Evolutionary conservation across 2,329 filamentous ascomycete genomes (phyloP), one percentile per base, ranked within the genome.

Genomic region (Emmonsiellopsis sp.): DNA sequence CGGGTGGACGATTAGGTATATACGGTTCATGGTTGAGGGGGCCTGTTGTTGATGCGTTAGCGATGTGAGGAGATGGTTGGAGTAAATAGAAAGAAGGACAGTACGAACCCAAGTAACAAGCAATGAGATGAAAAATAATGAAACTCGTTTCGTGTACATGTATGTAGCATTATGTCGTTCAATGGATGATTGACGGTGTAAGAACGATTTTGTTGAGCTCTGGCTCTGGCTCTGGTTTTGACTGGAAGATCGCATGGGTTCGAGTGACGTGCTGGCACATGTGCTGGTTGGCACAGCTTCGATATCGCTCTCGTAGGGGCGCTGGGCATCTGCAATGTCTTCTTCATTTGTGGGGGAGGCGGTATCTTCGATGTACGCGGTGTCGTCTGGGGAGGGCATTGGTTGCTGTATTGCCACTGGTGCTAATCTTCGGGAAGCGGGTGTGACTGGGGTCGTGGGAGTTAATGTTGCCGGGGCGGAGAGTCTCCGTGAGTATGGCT

Each of bases 1-100:
- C 0, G 76, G 72, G 61, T 85, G 74, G 7, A 83, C 74, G 13
- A 90, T 74, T 3, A 82, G 82, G 68, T 86, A 90, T 13, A 91
- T 79, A 8, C 88, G 79, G 66, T 94, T 93, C 55, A 85, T 78
- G 21, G 84, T 87, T 1, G 86, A 90, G 1, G 82, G 88, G 54
- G 91, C 67, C 67, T 70, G 44, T 31, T 45, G 34, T 34, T 31
- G 49, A 39, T 48, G 9, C 42, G 11, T 34, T 13, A 6, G 7
- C 10, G 7, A 17, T 21, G 42, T 36, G 27, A 51, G 39, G 51
- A 53, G 1, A n/a, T 49, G 33, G 46, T 39, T 37, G 32, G 2
- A 6, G 14, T 33, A 33, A 21, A 45, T 31, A n/a, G 13, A 42
- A 34, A 33, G 39, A 43, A 42, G 11, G 27, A 14, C 14, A 27